These are phyloP conservation scores for Aphanocladium album DNA, from an alignment of 2,329 filamentous ascomycete species.

Conservation along the genomic window DNA sequence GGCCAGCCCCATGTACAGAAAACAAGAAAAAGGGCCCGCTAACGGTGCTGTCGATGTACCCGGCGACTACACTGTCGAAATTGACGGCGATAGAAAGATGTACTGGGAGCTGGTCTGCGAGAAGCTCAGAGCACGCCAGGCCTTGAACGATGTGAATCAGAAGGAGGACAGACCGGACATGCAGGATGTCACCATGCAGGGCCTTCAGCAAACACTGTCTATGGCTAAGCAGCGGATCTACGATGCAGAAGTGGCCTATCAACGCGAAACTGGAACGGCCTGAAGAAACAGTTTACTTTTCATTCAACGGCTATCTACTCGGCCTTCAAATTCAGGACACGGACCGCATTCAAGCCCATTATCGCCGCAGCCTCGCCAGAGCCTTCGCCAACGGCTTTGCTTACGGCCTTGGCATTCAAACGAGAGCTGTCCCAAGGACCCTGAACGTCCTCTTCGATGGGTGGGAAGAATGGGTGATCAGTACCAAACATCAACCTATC, in stretches of 20 bases:
- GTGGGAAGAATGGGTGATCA: constrained; percentile 83
- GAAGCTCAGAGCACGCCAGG: constrained; percentile 36
- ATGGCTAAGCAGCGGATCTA: constrained; percentile 30
- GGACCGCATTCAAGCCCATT: constrained; percentile 55
- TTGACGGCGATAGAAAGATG: constrained; percentile 26
- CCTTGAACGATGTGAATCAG: constrained; percentile 27
- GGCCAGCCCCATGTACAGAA: constrained; percentile 17
- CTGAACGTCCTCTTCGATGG: constrained; percentile 56
- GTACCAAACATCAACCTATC: constrained; percentile 77
- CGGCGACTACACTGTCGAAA: constrained; percentile 28
- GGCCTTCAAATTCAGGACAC: constrained; percentile 38
- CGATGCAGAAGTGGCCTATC: constrained; percentile 33
- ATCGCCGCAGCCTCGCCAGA: constrained; percentile 45
- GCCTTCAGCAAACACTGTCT: constrained; percentile 25
- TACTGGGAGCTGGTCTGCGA: constrained; percentile 39
- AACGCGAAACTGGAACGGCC: constrained; percentile 22
- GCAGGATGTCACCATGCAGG: constrained; percentile 16
- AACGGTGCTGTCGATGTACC: constrained; percentile 33
- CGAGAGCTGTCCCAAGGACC: constrained; percentile 66
- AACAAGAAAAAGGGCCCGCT: constrained; percentile 22
- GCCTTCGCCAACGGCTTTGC: constrained; percentile 42
- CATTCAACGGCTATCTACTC: constrained; percentile 8
- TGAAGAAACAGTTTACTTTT: constrained; percentile 10
- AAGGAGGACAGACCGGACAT: constrained; percentile 20
- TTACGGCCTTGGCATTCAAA: constrained; percentile 47